A percentile compares a stretch with the other conserved stretches of the same genome.
Evolutionary conservation across 495 filamentous ascomycete genomes (phyloP).

Genomic region (Pyrenula aspistea): DNA sequence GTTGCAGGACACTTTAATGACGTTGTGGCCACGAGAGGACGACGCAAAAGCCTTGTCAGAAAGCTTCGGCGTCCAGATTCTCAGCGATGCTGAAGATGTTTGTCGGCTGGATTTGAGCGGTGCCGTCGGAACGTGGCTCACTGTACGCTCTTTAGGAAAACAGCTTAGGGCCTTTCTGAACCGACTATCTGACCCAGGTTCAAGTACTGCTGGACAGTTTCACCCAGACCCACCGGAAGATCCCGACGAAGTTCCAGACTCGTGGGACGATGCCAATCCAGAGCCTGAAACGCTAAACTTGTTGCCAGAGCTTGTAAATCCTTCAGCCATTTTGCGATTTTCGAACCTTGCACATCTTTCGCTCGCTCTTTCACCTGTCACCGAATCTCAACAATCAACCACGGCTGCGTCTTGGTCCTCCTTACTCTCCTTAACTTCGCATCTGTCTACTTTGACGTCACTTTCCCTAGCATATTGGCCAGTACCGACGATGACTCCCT

Average conservation of each 20-base stretch:
- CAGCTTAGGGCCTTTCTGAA: conserved; percentile 38
- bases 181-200: conserved; percentile 18
- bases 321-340: conserved; percentile 46
- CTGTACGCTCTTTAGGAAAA: conserved; percentile 42
- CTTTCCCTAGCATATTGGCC: conserved; percentile 78
- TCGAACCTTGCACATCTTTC: conserved; percentile 64
- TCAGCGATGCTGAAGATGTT: conserved; percentile 29
- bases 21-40: conserved; percentile 19
- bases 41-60: conserved; percentile 4
- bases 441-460: conserved; percentile 56
- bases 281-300: conserved; percentile 21
- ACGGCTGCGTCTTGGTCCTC: conserved; percentile 50
- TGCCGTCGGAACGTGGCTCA: conserved; percentile 46
- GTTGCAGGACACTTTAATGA: conserved; percentile 12
- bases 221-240: conserved; percentile 7
- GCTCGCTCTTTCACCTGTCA: conserved; percentile 30
- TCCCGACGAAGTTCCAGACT: conserved; percentile 21
- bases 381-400: not conserved
- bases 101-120: conserved; percentile 50
- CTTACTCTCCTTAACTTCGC: conserved; percentile 48
- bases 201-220: conserved; percentile 27
- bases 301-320: conserved; percentile 46
- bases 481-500: conserved; percentile 53
- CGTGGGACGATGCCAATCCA: conserved; percentile 41
- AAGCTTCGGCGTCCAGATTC: conserved; percentile 9